Percentiles rank a stretch among this genome's conserved stretches.
These are phyloP conservation scores for Dendrobium officinale DNA, from an alignment of 106 monocot species.

Conservation along the genomic window DNA sequence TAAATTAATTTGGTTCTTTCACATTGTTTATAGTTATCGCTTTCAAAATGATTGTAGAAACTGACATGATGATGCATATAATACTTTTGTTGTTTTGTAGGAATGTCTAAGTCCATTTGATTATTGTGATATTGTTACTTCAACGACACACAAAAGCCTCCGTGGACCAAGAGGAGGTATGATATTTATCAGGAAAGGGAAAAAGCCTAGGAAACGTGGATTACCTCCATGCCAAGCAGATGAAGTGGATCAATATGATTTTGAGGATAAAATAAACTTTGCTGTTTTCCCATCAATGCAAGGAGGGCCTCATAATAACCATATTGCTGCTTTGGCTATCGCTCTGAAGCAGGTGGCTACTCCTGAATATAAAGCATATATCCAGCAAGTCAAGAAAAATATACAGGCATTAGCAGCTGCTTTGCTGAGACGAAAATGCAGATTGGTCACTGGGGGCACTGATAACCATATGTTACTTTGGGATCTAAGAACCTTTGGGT, in stretches of 20 bases:
- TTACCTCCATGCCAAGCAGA: conserved; percentile 35
- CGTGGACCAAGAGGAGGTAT: conserved; percentile 94
- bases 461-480: conserved; percentile 95
- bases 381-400: conserved; percentile 95
- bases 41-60: not conserved
- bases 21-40: not conserved
- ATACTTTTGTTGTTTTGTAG: conserved; percentile 27
- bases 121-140: conserved; percentile 94
- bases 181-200: conserved; percentile 87
- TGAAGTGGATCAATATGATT: conserved; percentile 69
- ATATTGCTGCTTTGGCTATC: conserved; percentile 89
- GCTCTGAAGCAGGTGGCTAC: conserved; percentile 87
- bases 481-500: conserved; percentile 90
- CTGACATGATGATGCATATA: not conserved
- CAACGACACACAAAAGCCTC: conserved; percentile 95
- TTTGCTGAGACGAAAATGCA: conserved; percentile 85
- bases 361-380: conserved; percentile 87
- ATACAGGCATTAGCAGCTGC: conserved; percentile 82
- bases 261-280: conserved; percentile 90
- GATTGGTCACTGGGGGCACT: conserved; percentile 88
- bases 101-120: conserved; percentile 84
- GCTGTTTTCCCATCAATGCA: conserved; percentile 90
- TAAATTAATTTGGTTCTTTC: not conserved
- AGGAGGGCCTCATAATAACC: conserved; percentile 96
- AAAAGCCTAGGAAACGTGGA: conserved; percentile 37